These are phyloP conservation scores for Ampelocalamus luodianensis DNA, from an alignment of 176 grass and related monocot genomes.

Conservation along the genomic window DNA sequence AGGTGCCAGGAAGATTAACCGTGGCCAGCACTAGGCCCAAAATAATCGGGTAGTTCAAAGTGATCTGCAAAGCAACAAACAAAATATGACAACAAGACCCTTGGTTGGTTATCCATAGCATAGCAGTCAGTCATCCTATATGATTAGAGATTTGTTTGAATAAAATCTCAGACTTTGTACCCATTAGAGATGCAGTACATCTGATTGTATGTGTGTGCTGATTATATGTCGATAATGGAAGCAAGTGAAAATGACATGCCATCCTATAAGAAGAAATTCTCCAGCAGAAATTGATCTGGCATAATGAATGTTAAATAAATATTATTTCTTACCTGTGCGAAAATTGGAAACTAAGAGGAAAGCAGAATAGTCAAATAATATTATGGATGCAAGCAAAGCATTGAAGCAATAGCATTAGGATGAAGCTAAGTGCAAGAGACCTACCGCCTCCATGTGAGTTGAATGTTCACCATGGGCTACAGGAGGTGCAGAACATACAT, in stretches of 20 bases:
- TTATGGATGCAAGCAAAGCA: too few species aligned
- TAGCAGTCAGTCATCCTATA: not conserved
- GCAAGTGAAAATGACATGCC: not conserved
- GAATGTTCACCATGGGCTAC: too few species aligned
- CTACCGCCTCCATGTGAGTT: too few species aligned
- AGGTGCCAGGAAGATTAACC: not conserved
- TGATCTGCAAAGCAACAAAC: too few species aligned
- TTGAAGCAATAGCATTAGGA: too few species aligned
- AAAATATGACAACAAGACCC: too few species aligned
- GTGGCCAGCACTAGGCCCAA: not conserved
- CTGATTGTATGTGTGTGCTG: not conserved
- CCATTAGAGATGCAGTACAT: not conserved
- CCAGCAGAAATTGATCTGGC: not conserved
- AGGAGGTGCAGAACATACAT: too few species aligned
- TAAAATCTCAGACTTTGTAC: not conserved
- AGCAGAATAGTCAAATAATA: too few species aligned
- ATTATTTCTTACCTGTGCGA: too few species aligned
- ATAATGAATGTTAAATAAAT: not conserved
- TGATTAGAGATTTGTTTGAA: not conserved
- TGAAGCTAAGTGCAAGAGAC: too few species aligned
- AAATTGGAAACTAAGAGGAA: too few species aligned
- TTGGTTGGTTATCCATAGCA: too few species aligned
- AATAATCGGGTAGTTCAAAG: not conserved
- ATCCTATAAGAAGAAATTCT: not conserved
- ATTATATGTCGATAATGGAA: not conserved